Conservation (phyloP, 2,329 filamentous ascomycete genomes). For the Fusarium nanum region DNA sequence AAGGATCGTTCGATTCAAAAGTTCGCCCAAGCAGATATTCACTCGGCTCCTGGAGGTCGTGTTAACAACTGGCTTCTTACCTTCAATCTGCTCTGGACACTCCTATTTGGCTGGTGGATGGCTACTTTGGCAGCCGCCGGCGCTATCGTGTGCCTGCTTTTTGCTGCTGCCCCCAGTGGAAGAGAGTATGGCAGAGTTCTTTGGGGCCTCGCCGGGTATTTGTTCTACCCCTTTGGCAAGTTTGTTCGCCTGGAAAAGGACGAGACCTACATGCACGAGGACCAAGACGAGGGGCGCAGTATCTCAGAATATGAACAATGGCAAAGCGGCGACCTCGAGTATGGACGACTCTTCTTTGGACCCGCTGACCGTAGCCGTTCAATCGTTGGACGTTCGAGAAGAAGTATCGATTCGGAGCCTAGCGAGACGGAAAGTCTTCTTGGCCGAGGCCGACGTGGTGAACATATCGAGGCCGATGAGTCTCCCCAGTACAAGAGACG, state of each 20-base stretch:
- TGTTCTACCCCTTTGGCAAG: slow-evolving; percentile 97
- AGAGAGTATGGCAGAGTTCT: slow-evolving; percentile 87
- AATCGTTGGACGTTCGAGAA: slow-evolving; percentile 85
- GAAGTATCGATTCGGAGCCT: slow-evolving; percentile 85
- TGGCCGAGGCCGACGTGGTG: slow-evolving; percentile 68
- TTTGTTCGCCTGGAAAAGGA: slow-evolving; percentile 95
- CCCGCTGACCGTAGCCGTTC: slow-evolving; percentile 77
- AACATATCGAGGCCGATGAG: slow-evolving; percentile 61
- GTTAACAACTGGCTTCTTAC: slow-evolving; percentile 87
- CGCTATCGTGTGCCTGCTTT: slow-evolving; percentile 80
- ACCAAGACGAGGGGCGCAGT: slow-evolving; percentile 93
- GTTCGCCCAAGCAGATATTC: slow-evolving; percentile 95
- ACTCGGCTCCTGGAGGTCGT: slow-evolving; percentile 89
- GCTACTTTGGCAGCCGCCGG: slow-evolving; percentile 79
- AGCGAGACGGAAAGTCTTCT: slow-evolving; percentile 92
- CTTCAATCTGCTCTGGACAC: slow-evolving; percentile 91
- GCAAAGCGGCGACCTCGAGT: slow-evolving; percentile 97
- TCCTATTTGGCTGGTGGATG: slow-evolving; percentile 97
- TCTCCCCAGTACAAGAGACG: slow-evolving; percentile 74
- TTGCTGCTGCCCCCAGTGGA: slow-evolving; percentile 82
- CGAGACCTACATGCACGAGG: slow-evolving; percentile 93
- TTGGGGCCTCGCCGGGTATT: slow-evolving; percentile 83
- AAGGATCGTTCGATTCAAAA: slow-evolving; percentile 97
- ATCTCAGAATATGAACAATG: slow-evolving; percentile 99
- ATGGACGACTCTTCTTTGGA: slow-evolving; percentile 95